phyloP scores from a whole-genome alignment of 192 early-diverging fungal species.

The Linnemannia zychae region DNA sequence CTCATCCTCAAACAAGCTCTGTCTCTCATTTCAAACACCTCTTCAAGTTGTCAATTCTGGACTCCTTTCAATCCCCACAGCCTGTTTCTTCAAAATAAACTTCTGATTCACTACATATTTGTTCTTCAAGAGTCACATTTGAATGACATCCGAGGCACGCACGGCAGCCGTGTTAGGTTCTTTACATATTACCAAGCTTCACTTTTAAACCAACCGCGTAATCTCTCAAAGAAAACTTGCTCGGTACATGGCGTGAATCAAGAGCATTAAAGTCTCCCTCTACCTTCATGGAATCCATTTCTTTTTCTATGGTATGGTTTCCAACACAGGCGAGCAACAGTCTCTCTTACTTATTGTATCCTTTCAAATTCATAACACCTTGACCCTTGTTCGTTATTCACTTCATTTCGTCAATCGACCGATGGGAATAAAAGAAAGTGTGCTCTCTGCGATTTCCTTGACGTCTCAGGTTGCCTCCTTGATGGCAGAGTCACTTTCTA shows the following conservation, averaged over 20 bases:
- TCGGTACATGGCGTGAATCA: conserved; percentile 47
- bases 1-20: no score
- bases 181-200: conserved; percentile 42
- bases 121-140: neutral
- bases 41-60: no score
- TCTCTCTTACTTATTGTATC: neutral
- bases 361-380: neutral
- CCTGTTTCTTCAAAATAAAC: no score
- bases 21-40: no score
- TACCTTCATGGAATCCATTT: conserved; percentile 44
- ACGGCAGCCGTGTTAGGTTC: conserved; percentile 7
- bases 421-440: neutral
- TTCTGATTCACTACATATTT: no score
- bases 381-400: neutral
- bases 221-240: conserved; percentile 56
- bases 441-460: neutral
- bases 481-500: no score
- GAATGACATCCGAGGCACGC: neutral
- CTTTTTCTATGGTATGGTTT: neutral
- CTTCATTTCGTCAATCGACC: neutral
- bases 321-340: conserved; percentile 38
- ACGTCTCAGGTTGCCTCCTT: no score
- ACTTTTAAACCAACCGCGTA: conserved; percentile 39
- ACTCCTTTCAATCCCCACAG: no score
- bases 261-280: conserved; percentile 24